Base-by-base conservation (phyloP, 495 filamentous ascomycete genomes). In the Halenospora varia region DNA sequence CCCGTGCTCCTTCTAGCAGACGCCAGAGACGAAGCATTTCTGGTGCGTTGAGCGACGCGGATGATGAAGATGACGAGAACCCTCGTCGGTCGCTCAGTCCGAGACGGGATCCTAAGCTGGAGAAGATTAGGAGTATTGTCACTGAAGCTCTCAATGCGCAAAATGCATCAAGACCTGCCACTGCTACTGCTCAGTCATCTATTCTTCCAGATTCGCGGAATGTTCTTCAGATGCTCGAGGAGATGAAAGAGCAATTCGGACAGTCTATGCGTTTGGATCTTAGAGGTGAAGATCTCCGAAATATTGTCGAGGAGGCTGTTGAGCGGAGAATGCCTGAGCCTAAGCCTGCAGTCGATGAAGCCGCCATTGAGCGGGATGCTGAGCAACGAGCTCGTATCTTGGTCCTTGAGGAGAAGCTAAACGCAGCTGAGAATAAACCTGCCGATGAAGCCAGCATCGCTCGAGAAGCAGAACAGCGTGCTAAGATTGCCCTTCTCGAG, bases 21-120 rank as follows among this genome's bases (percentile, higher is more conserved):
- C 75, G 73, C 3, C 74, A 76, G 15, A 71, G 71, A 61, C 75
- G 81, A 60, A 87, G 85, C 61, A 67, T 81, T 17, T 87, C 86
- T 48, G 79, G 77, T 10, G 83, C 86, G 41, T 71, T 82, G 41
- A 83, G 83, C 48, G 80, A 92, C 48, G 96, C 92, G 57, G 94
- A 97, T 72, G 94, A 93, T 1, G 94, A 97, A 61, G 94, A 97
- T 60, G 92, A 96, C 63, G 90, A 82, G 22, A 63, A 73, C 20
- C 75, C 80, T 25, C 82, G 87, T 25, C 84, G 80, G 15, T 86
- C 89, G 8, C 70, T 80, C 59, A 85, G 81, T 54, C 84, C 85
- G 9, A 82, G 81, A 61, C 80, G 84, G 48, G 89, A 95, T 61
- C 85, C 86, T 48, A 92, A 83, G 64, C 68, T 92, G 55, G 90